phyloP scores from a whole-genome alignment of 129 eudicot genomes.

The Helianthus annuus region HanXRQr2.0-SUNRISE NC_035443.2:166176213-166176712 shows the following conservation, averaged over 20 bases:
- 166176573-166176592: no score
- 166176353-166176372: conserved; percentile 20
- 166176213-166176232: conserved; percentile 4
- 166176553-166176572: no score
- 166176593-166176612: neutral
- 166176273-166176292: conserved; percentile 34
- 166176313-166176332: conserved; percentile 21
- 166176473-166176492: neutral
- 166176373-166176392: conserved; percentile 23
- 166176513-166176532: no score
- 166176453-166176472: neutral
- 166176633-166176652: conserved; percentile 1
- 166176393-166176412: conserved; percentile 16
- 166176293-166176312: conserved; percentile 33
- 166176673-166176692: neutral
- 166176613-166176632: neutral
- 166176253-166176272: neutral
- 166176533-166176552: no score
- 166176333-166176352: conserved; percentile 19
- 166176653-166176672: neutral
- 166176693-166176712: neutral
- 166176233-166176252: conserved; percentile 2
- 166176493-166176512: no score
- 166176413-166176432: conserved; percentile 1
- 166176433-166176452: conserved; percentile 18